Conservation (phyloP, 1,284 basidiomycete genomes). For the Singerocomus inundabilis region DNA sequence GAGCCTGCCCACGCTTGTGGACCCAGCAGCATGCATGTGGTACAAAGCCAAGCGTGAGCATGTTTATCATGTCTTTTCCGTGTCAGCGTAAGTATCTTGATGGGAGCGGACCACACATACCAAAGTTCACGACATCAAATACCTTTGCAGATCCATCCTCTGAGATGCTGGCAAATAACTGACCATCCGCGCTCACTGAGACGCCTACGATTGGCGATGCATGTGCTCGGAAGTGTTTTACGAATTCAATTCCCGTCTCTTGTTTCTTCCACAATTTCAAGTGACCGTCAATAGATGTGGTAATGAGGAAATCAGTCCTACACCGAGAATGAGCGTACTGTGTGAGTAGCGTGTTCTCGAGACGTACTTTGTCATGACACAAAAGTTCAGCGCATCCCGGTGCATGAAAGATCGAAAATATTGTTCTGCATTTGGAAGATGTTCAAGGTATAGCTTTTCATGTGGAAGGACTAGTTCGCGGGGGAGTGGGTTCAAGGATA, state of each 20-base stretch:
- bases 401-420: constrained; percentile 99
- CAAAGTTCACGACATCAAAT: constrained; percentile 97
- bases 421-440: constrained; percentile 88
- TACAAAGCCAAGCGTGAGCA: constrained; percentile 83
- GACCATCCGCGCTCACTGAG: constrained; percentile 89
- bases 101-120: constrained; percentile 40
- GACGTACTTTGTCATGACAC: constrained; percentile 77
- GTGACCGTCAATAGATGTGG: constrained; percentile 93
- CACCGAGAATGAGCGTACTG: not conserved
- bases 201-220: constrained; percentile 78
- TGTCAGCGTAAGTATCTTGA: not conserved
- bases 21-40: constrained; percentile 94
- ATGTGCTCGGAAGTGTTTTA: constrained; percentile 93
- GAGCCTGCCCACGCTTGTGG: constrained; percentile 84
- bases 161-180: constrained; percentile 86
- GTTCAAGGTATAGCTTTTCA: constrained; percentile 85
- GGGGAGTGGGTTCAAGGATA: constrained; percentile 36
- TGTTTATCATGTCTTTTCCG: constrained; percentile 93
- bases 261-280: constrained; percentile 99
- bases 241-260: constrained; percentile 87
- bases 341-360: not conserved
- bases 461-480: constrained; percentile 58
- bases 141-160: constrained; percentile 89
- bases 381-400: constrained; percentile 87
- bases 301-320: constrained; percentile 92